Base-by-base conservation (phyloP, 495 filamentous ascomycete genomes). In the Aspergillus bertholletiae region DNA sequence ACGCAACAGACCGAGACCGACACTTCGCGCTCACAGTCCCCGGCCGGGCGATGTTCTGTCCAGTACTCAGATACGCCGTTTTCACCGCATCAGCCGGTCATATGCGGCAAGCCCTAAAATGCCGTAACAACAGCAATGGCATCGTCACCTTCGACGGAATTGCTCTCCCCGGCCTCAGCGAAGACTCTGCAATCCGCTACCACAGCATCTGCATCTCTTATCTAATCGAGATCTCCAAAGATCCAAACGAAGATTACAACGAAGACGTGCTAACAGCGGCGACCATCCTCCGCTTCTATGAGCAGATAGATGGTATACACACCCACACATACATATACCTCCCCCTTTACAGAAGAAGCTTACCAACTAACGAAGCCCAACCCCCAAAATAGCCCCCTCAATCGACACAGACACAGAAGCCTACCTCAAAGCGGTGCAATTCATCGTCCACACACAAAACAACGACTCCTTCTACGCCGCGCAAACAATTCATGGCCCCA, bases 301-400 rank as follows among this genome's bases (percentile, higher is more conserved):
- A 74, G 49, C 67, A 71, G 53, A 61, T 72, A 37, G 63, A 65
- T 30, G 66, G 64, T 64, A 49, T n/a, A n/a, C n/a, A n/a, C 24
- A 55, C 12, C 20, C 17, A 22, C 27, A 28, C 5, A 28, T 9
- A 7, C 30, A 26, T 7, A 17, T 26, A 2, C 18, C 20, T 15
- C 1, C 46, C 18, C 7, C 24, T n/a, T 6, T 41, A 24, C n/a
- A 47, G 22, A 41, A n/a, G 20, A 17, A 27, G 15, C 11, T 37
- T 28, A 28, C 27, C 27, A 28, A 28, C 27, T 28, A 9, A 28
- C 27, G 5, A 28, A 5, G 27, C 27, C 27, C 9, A 5, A 5
- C 27, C 27, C 27, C 27, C 7, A 26, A 20, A 28, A 27, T 18
- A 57, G 54, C 58, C 8, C 61, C 61, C 18, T 54, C 64, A 24